A percentile compares a stretch with the other conserved stretches of the same genome.
These are phyloP conservation scores for Bondarzewia mesenterica DNA, from an alignment of 1,284 basidiomycete species.

Conservation along the genomic window DNA sequence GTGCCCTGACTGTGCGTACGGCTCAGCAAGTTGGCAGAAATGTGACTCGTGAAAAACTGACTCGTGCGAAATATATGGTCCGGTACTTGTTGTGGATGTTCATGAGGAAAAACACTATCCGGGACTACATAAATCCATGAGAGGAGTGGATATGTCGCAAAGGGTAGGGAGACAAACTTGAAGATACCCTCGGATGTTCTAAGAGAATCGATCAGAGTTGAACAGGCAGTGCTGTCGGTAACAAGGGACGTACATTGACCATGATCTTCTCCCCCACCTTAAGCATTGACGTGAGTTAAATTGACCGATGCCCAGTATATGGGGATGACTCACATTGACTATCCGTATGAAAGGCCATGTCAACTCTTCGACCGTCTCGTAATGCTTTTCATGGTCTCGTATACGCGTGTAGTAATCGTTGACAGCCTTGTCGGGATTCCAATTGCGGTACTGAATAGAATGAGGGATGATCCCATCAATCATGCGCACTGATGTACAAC, in stretches of 20 bases:
- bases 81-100: constrained; percentile 92
- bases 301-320: not conserved
- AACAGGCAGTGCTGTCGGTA: not conserved
- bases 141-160: not conserved
- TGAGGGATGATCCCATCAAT: constrained; percentile 2
- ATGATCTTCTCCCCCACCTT: constrained; percentile 91
- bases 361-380: constrained; percentile 82
- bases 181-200: constrained; percentile 85
- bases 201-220: constrained; percentile 8
- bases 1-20: constrained; percentile 67
- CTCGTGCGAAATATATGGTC: constrained; percentile 89
- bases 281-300: not conserved
- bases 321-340: constrained; percentile 62
- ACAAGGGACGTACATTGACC: constrained; percentile 60
- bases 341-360: constrained; percentile 94
- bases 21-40: not conserved
- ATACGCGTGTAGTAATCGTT: constrained; percentile 92
- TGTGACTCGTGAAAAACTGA: constrained; percentile 32
- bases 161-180: constrained; percentile 37
- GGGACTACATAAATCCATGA: constrained; percentile 45
- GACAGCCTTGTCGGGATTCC: constrained; percentile 89
- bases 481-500: not conserved
- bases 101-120: constrained; percentile 96
- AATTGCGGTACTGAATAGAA: constrained; percentile 70
- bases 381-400: constrained; percentile 77